Evolutionary conservation across 1,139 yeast genomes (phyloP), one percentile per base, ranked within the genome.

Genomic region (Geotrichum restrictum): DNA sequence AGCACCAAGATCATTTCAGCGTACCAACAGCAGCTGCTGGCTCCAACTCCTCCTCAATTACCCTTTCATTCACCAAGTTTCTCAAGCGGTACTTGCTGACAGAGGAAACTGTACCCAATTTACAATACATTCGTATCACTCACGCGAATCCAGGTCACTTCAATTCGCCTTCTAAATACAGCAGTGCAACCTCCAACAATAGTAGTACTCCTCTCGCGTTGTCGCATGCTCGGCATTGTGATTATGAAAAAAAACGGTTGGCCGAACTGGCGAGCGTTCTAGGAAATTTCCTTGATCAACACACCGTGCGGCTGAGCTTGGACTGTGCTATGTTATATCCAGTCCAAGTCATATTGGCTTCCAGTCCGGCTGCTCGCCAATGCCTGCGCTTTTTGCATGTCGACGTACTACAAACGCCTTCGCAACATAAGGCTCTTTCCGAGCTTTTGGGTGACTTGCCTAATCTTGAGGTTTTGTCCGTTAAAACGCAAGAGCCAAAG

Each of bases 311-410:
- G 39, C 48, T 44, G 29, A 44, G 48, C 21, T 32, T 44, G 13
- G 48, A 44, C 32, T 44, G 40, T 34, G 48, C 48, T 14, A 44
- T 24, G 34, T 32, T 44, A 19, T 36, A 22, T 8, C 48, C 48
- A 13, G 48, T 44, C 14, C 48, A 44, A 13, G 33, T 22, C 22
- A 36, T 44, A 14, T 32, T 44, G 8, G 24, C 33, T n/a, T 33
- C 48, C 11, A 34, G 33, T 13, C 40, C 33, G 10, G 21, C 10
- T 6, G 41, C 48, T 11, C 21, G 40, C 18, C 19, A 44, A 14
- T 44, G 38, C 33, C 41, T 44, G 7, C 48, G 33, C 18, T 44
- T 44, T 44, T 22, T 44, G 24, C 48, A 44, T 44, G 48, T 44
- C 21, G 48, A 44, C 13, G 41, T 44, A 11, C 48, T 13, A 7